Conservation (phyloP, 495 filamentous ascomycete species). For the Talaromyces thailandensis region DNA sequence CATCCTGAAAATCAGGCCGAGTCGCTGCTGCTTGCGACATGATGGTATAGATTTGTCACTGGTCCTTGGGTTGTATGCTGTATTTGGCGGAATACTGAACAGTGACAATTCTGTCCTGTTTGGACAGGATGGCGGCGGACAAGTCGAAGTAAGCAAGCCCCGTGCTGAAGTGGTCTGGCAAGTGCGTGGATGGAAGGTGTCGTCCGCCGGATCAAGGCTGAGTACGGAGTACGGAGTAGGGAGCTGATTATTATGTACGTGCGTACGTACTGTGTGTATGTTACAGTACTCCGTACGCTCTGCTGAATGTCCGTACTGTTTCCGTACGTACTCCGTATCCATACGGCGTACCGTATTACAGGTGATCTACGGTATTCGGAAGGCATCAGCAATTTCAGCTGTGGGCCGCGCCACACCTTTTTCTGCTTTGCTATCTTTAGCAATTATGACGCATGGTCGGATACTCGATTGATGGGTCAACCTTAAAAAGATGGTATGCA, state of each 20-base stretch:
- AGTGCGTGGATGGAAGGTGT: not conserved
- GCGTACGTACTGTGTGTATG: not conserved
- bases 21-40: conserved; percentile 42
- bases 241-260: not conserved
- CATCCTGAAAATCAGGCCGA: conserved; percentile 39
- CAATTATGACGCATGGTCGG: not conserved
- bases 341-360: not conserved
- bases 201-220: not conserved
- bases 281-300: not conserved
- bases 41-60: conserved; percentile 1
- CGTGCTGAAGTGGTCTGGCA: not conserved
- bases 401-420: conserved; percentile 1
- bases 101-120: conserved; percentile 3
- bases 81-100: not conserved
- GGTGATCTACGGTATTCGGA: too few species aligned
- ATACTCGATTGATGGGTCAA: not conserved
- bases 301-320: not conserved
- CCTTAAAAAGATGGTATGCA: not conserved
- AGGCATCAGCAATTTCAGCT: not conserved
- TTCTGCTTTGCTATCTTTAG: conserved; percentile 1
- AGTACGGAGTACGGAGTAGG: not conserved
- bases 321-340: not conserved
- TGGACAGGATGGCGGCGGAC: not conserved
- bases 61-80: not conserved
- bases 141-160: not conserved